phyloP scores from a whole-genome alignment of 371 early-diverging fungal genomes.

The Saksenaea oblongispora region DNA sequence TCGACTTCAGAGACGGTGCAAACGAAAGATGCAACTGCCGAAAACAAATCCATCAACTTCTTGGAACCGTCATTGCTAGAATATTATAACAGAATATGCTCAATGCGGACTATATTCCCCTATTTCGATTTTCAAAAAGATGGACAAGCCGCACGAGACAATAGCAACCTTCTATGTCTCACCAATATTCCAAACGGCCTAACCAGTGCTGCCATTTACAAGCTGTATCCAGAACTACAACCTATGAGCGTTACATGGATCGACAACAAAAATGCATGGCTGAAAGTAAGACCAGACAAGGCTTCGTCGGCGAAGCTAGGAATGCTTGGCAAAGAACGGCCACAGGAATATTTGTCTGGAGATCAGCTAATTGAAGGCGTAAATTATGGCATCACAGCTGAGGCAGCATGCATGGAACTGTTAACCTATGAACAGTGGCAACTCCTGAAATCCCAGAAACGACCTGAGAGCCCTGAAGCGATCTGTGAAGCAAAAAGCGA shows the following conservation, averaged over 20 bases:
- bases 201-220: constrained; percentile 37
- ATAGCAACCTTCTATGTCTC: constrained; percentile 41
- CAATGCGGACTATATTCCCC: constrained; percentile 52
- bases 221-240: constrained; percentile 39
- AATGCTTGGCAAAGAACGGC: constrained; percentile 20
- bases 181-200: constrained; percentile 45
- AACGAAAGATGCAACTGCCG: not conserved
- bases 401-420: constrained; percentile 37
- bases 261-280: constrained; percentile 43
- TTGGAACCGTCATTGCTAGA: constrained; percentile 21
- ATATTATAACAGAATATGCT: constrained; percentile 47
- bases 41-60: not conserved
- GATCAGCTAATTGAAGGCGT: constrained; percentile 15
- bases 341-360: constrained; percentile 29
- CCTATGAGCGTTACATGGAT: constrained; percentile 49
- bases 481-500: not conserved
- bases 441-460: not conserved
- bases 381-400: constrained; percentile 32
- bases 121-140: constrained; percentile 49
- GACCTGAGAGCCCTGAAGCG: not conserved
- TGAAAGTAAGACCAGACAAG: constrained; percentile 36
- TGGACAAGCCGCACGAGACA: constrained; percentile 33
- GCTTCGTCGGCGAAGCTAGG: constrained; percentile 32
- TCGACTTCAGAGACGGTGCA: constrained; percentile 17
- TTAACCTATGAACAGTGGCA: constrained; percentile 28